Evolutionary conservation across 495 filamentous ascomycete genomes (phyloP).

Genomic region (Margaritispora aquatica): DNA sequence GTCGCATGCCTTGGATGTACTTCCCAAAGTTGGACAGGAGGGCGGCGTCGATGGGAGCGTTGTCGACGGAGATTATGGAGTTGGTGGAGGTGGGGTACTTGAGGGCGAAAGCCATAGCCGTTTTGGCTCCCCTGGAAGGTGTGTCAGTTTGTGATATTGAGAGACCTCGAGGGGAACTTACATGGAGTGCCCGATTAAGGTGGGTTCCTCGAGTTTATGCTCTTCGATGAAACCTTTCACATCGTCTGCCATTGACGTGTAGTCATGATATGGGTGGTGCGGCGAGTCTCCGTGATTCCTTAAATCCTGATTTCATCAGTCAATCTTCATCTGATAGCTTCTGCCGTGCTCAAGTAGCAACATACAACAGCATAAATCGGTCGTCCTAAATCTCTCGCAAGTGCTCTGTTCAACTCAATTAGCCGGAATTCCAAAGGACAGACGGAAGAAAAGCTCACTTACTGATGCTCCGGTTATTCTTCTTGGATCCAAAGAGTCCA

Average conservation of each 20-base stretch:
- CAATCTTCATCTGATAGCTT: background rate
- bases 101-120: slow-evolving; percentile 84
- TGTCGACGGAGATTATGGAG: slow-evolving; percentile 80
- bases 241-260: slow-evolving; percentile 80
- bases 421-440: background rate
- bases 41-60: slow-evolving; percentile 76
- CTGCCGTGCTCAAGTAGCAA: slow-evolving; percentile 8
- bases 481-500: slow-evolving; percentile 92
- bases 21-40: slow-evolving; percentile 68
- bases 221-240: slow-evolving; percentile 73
- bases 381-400: slow-evolving; percentile 76
- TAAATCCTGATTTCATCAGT: slow-evolving; percentile 58
- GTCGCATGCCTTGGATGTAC: slow-evolving; percentile 81
- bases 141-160: background rate
- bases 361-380: slow-evolving; percentile 78
- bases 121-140: slow-evolving; percentile 75
- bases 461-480: slow-evolving; percentile 93
- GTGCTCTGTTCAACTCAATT: slow-evolving; percentile 46
- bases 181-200: slow-evolving; percentile 95
- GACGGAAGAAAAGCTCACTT: slow-evolving; percentile 56
- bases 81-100: slow-evolving; percentile 55
- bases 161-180: slow-evolving; percentile 31
- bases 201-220: slow-evolving; percentile 61
- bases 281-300: slow-evolving; percentile 92
- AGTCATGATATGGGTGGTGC: slow-evolving; percentile 72